Base-by-base conservation (phyloP, 495 filamentous ascomycete genomes). In the Thozetella sp. region DNA sequence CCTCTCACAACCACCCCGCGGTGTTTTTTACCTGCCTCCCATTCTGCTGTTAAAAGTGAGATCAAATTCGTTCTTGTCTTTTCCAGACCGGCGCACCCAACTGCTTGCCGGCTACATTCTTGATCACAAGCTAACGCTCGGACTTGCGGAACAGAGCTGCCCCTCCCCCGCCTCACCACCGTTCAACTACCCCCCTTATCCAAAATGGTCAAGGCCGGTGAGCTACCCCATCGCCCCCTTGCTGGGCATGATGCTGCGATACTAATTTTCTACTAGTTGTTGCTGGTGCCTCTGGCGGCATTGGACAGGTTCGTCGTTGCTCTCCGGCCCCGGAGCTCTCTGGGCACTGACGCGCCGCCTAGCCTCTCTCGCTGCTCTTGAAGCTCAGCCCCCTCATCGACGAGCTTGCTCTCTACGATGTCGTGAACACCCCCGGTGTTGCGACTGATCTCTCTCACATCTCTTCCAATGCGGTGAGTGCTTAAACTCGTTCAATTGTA, bases 341-440 rank as follows among this genome's bases (percentile, higher is more conserved):
- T 2, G 25, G 52, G 27, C 15, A 23, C 43, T 48, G 43, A 48
- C 43, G 12, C 43, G 43, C 43, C 4, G 20, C 4, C n/a, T 19
- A 99, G 96, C 95, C 95, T 48, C 82, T 99, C 67, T 98, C 96
- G 60, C 93, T 99, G 64, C 87, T 99, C 67, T 79, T 97, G 65
- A 99, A 98, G 85, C 83, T 87, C 58, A 90, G 81, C 56, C 91
- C 93, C 34, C 86, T 94, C 62, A 78, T 98, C 63, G 87, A 93
- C 67, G 90, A 97, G 81, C 90, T 99, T 70, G 81, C 93, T 54
- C 88, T 99, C 63, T 99, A 97, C 84, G 95, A 98, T 94, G 93
- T 98, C 60, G 95, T 97, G 74, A 97, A 97, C 84, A 96, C 93
- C 46, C 94, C 93, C 60, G 95, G 95, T 74, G 95, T 99, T 58